Percentiles rank a stretch among this genome's conserved stretches.
These are phyloP conservation scores for Striga asiatica DNA, from an alignment of 257 asterid genomes.

Conservation along the genomic window DNA sequence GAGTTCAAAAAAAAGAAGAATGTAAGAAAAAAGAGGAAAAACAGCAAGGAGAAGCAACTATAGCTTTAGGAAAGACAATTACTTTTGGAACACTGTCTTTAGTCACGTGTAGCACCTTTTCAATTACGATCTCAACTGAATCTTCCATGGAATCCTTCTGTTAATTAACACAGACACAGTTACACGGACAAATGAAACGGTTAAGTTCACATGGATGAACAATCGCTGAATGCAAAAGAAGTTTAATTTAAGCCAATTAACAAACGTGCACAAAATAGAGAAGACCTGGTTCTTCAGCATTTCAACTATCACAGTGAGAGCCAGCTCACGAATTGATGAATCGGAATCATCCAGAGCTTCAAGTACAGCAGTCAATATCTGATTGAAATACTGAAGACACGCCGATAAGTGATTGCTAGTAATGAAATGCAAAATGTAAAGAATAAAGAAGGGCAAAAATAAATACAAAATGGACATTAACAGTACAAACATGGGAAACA, in stretches of 20 bases:
- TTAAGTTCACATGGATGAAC: not conserved
- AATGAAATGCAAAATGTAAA: constrained; percentile 4
- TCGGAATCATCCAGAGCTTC: constrained; percentile 90
- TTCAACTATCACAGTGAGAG: constrained; percentile 64
- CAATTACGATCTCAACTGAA: constrained; percentile 78
- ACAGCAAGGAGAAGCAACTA: constrained; percentile 7
- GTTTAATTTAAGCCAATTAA: not conserved
- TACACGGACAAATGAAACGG: too few relatives aligned
- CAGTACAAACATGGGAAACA: too few relatives aligned
- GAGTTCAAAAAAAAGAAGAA: constrained; percentile 15
- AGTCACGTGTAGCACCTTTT: constrained; percentile 80
- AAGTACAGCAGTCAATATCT: constrained; percentile 77
- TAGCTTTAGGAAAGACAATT: constrained; percentile 18
- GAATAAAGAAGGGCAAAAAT: too few relatives aligned
- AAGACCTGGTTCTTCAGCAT: constrained; percentile 92
- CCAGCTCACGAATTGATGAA: constrained; percentile 71
- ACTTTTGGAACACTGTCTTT: constrained; percentile 74
- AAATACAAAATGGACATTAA: too few relatives aligned
- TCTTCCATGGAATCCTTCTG: constrained; percentile 96
- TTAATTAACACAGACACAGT: too few relatives aligned
- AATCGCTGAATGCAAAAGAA: not conserved
- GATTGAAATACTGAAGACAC: constrained; percentile 88
- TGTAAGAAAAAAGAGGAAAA: constrained; percentile 8
- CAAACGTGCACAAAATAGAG: not conserved
- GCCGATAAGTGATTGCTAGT: constrained; percentile 15